Percentiles rank a stretch among this genome's conserved stretches.
phyloP scores from a whole-genome alignment of 2,329 filamentous ascomycete species.

The Lecanoromycetidae sp. region DNA sequence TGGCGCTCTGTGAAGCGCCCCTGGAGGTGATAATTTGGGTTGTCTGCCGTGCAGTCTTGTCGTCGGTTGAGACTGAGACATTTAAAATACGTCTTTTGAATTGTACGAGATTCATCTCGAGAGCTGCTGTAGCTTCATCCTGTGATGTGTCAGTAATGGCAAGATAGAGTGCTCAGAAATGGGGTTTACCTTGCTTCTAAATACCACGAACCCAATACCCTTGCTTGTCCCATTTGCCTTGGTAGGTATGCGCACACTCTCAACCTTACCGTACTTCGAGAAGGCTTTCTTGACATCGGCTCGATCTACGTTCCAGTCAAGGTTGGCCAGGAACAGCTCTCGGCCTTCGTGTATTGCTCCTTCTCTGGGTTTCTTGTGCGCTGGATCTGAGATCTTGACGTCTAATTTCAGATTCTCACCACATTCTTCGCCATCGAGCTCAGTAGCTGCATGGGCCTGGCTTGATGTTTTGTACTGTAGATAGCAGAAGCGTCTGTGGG shows the following conservation, averaged over 20 bases:
- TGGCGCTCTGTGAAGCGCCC: slow-evolving; percentile 22
- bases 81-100: slow-evolving; percentile 55
- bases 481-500: slow-evolving; percentile 87
- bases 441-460: slow-evolving; percentile 58
- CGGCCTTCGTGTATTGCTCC: slow-evolving; percentile 77
- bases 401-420: slow-evolving; percentile 57
- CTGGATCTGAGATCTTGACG: slow-evolving; percentile 75
- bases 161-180: background rate
- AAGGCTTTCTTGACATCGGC: slow-evolving; percentile 61
- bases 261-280: slow-evolving; percentile 61
- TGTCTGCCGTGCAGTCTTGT: slow-evolving; percentile 32
- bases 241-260: slow-evolving; percentile 57
- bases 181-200: slow-evolving; percentile 45
- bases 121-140: slow-evolving; percentile 53
- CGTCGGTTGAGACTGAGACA: slow-evolving; percentile 44
- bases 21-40: slow-evolving; percentile 30
- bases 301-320: slow-evolving; percentile 52
- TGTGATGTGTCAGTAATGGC: slow-evolving; percentile 22
- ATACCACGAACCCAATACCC: slow-evolving; percentile 72
- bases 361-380: slow-evolving; percentile 61
- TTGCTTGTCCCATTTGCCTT: slow-evolving; percentile 57
- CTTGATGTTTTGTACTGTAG: slow-evolving; percentile 65
- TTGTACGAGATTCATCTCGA: slow-evolving; percentile 58
- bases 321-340: slow-evolving; percentile 65
- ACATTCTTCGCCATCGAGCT: slow-evolving; percentile 58